These are phyloP conservation scores for Fraxinus quadrangulata DNA, from an alignment of 257 asterid species.

Conservation along the genomic window DNA sequence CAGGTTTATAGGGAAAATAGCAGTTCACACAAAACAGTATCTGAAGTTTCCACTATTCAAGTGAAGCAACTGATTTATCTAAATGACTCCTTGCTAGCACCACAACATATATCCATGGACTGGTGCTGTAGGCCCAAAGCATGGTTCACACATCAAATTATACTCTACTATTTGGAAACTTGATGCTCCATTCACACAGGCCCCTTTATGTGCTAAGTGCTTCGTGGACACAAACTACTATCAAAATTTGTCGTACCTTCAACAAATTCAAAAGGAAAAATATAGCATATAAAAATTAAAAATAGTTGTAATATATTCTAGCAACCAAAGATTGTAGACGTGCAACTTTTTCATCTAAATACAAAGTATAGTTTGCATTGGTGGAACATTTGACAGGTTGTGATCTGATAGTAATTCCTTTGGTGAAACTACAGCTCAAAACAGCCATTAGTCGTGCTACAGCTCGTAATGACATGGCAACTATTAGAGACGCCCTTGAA, in stretches of 20 bases:
- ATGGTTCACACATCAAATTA: constrained; percentile 9
- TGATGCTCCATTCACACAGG: neutral
- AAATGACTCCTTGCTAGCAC: neutral
- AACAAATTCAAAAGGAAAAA: neutral
- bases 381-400: constrained; percentile 18
- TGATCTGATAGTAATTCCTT: constrained; percentile 28
- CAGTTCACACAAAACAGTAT: constrained; percentile 4
- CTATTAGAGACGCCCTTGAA: constrained; percentile 94
- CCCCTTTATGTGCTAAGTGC: neutral
- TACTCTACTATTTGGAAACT: neutral
- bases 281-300: neutral
- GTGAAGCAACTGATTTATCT: neutral
- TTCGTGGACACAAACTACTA: constrained; percentile 7
- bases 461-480: constrained; percentile 95
- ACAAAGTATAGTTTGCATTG: constrained; percentile 10
- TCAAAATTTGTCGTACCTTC: neutral
- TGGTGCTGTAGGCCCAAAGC: constrained; percentile 8
- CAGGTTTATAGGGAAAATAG: neutral
- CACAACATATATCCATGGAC: neutral
- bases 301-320: neutral
- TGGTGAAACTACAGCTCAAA: constrained; percentile 64
- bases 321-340: neutral
- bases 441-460: constrained; percentile 84
- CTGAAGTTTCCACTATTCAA: constrained; percentile 9
- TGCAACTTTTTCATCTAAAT: neutral